Conservation (phyloP, 257 asterid species). For the Mentha longifolia region DNA sequence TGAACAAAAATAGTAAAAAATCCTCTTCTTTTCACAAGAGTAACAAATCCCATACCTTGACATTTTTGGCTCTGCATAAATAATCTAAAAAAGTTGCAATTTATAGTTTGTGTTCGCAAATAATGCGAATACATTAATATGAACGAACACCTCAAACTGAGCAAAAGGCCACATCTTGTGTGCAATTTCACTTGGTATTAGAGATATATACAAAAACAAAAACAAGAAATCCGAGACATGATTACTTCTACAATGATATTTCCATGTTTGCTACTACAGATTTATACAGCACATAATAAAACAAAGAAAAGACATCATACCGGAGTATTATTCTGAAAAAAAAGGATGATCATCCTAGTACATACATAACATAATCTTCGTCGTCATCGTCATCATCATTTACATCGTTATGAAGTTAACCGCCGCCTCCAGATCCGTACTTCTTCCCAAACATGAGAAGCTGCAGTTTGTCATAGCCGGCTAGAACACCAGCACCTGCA, state of each 20-base stretch:
- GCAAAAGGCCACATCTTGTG: neutral
- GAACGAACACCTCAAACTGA: neutral
- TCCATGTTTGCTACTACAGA: neutral
- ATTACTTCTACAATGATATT: neutral
- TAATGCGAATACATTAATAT: neutral
- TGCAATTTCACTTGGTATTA: neutral
- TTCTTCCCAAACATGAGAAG: conserved; percentile 63
- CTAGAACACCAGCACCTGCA: conserved; percentile 83
- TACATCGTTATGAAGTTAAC: conserved; percentile 35
- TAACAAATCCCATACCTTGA: neutral
- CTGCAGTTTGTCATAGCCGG: conserved; percentile 82
- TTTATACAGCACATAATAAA: neutral
- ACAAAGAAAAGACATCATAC: neutral
- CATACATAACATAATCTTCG: neutral
- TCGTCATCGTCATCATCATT: conserved; percentile 38
- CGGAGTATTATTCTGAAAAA: neutral
- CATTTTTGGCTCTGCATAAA: neutral
- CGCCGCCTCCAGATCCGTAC: conserved; percentile 72
- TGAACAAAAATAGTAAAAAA: neutral
- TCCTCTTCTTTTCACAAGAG: neutral
- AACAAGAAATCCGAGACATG: neutral
- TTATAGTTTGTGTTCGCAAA: neutral
- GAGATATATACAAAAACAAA: neutral
- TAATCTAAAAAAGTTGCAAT: neutral
- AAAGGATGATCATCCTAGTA: neutral